A percentile compares a stretch with the other conserved stretches of the same genome.
Conservation (phyloP, 2,329 filamentous ascomycete genomes). For the Penicillium sp. region DNA sequence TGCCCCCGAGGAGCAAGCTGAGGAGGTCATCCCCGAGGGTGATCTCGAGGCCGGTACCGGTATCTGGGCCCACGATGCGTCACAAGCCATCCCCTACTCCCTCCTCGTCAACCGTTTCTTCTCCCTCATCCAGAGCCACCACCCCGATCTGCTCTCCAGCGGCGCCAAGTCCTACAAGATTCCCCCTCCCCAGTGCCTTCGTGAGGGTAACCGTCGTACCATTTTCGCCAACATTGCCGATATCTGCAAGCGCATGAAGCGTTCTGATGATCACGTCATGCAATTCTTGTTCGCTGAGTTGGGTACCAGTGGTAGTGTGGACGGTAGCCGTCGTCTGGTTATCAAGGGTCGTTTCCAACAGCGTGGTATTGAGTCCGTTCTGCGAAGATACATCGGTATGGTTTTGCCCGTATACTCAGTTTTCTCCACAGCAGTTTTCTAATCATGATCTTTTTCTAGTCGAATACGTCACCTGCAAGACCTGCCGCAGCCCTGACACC, state of each 20-base stretch:
- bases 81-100: conserved; percentile 78
- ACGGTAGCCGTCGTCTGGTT: conserved; percentile 88
- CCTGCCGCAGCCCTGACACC: conserved; percentile 91
- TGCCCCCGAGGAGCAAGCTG: conserved; percentile 60
- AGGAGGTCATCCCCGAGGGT: conserved; percentile 64
- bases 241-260: conserved; percentile 99
- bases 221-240: conserved; percentile 99
- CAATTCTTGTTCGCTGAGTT: conserved; percentile 97
- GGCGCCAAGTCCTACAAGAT: conserved; percentile 98
- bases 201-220: conserved; percentile 99
- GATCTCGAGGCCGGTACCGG: conserved; percentile 88
- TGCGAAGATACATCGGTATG: conserved; percentile 92
- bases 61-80: conserved; percentile 84
- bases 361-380: conserved; percentile 97
- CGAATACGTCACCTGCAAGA: conserved; percentile 99
- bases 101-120: conserved; percentile 92
- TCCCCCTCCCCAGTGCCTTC: conserved; percentile 94
- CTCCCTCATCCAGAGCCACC: conserved; percentile 89
- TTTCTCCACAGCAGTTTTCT: neutral
- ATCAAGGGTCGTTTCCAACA: conserved; percentile 99
- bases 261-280: conserved; percentile 95
- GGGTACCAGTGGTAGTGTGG: conserved; percentile 94
- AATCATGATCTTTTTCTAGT: conserved; percentile 51
- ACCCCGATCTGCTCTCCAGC: conserved; percentile 90
- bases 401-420: conserved; percentile 27